Evolutionary conservation across 257 asterid genomes (phyloP).

Genomic region (Solanum piurae): DNA sequence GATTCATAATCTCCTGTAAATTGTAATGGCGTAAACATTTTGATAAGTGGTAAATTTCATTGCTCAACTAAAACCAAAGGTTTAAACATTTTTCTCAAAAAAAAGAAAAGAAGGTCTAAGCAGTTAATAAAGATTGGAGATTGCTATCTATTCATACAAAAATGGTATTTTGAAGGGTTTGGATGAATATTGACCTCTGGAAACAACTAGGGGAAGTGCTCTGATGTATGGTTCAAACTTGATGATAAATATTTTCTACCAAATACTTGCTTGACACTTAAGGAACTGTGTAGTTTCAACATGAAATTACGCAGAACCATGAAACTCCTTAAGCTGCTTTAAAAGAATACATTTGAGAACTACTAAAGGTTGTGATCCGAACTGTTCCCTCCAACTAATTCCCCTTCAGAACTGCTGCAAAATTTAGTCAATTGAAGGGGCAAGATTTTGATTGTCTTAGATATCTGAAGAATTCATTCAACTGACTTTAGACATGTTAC

Average conservation of each 20-base stretch:
- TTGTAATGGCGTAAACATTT: not conserved
- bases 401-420: not conserved
- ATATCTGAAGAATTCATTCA: not conserved
- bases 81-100: not conserved
- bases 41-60: not conserved
- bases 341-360: not conserved
- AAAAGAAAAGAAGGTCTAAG: not conserved
- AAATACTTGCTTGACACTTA: not conserved
- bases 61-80: not conserved
- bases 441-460: not conserved
- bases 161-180: not conserved
- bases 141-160: not conserved
- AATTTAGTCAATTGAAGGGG: not conserved
- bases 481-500: constrained; percentile 10
- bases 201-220: not conserved
- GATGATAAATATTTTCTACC: not conserved
- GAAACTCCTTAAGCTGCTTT: not conserved
- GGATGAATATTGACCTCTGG: not conserved
- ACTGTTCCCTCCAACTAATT: not conserved
- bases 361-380: not conserved
- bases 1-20: not conserved
- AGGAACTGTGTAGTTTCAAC: not conserved
- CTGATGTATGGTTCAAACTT: not conserved
- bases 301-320: not conserved
- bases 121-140: not conserved